These are phyloP conservation scores for Tetracentron sinense DNA, from an alignment of 164 flowering plant species.

Conservation along the genomic window DNA sequence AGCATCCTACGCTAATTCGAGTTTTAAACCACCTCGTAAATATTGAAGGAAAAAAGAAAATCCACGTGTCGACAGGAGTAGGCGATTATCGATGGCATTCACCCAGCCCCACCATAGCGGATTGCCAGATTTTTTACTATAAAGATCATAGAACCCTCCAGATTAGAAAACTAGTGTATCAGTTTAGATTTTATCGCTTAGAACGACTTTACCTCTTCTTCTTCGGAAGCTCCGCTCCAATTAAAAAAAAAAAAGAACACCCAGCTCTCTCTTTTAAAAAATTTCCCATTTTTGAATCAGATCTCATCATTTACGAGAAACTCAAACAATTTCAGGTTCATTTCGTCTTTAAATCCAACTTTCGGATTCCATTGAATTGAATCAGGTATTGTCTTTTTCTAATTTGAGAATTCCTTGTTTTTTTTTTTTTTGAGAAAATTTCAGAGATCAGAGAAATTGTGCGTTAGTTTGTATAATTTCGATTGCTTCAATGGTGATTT, in stretches of 20 bases:
- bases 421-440: too few relatives aligned
- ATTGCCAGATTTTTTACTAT: too few relatives aligned
- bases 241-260: background rate
- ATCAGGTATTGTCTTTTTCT: background rate
- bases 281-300: background rate
- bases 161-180: too few relatives aligned
- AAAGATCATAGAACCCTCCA: too few relatives aligned
- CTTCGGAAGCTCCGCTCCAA: slow-evolving; percentile 3
- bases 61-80: too few relatives aligned
- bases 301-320: background rate
- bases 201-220: background rate
- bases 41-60: too few relatives aligned
- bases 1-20: too few relatives aligned
- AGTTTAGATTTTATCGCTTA: background rate
- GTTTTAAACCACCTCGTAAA: too few relatives aligned
- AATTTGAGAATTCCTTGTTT: background rate
- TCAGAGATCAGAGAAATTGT: background rate
- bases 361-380: background rate
- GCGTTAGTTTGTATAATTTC: background rate
- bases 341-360: background rate
- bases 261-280: background rate
- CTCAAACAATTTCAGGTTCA: background rate
- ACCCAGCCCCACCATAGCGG: too few relatives aligned
- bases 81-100: too few relatives aligned
- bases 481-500: slow-evolving; percentile 44